Evolutionary conservation across 2,329 filamentous ascomycete species (phyloP).

Genomic region (Diaporthe batatas): DNA sequence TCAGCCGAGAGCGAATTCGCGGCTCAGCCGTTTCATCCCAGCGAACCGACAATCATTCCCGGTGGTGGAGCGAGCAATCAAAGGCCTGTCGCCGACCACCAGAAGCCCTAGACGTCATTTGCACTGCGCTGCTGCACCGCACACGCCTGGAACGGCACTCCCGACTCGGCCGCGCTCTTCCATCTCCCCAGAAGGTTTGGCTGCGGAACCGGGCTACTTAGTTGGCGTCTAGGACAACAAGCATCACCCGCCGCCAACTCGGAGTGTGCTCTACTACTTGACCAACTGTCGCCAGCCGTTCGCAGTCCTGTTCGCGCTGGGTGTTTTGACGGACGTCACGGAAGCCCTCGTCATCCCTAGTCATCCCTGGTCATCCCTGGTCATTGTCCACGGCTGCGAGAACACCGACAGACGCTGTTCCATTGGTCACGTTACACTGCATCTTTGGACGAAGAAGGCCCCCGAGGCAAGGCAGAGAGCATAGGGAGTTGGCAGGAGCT

Average conservation of each 20-base stretch:
- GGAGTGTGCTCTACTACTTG: neutral
- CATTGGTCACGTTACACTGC: constrained; percentile 32
- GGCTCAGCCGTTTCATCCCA: constrained; percentile 23
- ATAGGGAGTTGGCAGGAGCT: constrained; percentile 9
- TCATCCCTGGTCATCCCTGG: neutral
- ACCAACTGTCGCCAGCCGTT: constrained; percentile 1
- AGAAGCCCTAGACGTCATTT: constrained; percentile 36
- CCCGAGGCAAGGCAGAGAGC: constrained; percentile 10
- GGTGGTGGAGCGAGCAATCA: constrained; percentile 42
- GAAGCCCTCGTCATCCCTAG: constrained; percentile 4
- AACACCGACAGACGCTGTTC: constrained; percentile 17
- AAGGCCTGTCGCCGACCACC: constrained; percentile 30
- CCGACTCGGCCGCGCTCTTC: constrained; percentile 1
- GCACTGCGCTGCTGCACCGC: constrained; percentile 13
- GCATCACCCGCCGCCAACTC: constrained; percentile 6
- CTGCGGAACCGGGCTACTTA: constrained; percentile 11
- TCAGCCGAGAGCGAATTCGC: constrained; percentile 21
- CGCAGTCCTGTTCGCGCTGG: neutral
- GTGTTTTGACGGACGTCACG: constrained; percentile 1
- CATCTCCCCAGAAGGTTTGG: constrained; percentile 29
- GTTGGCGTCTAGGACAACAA: constrained; percentile 18
- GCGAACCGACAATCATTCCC: constrained; percentile 34
- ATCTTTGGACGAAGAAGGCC: constrained; percentile 19
- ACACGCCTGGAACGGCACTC: constrained; percentile 8
- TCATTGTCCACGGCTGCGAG: neutral